phyloP scores from a whole-genome alignment of 2,329 filamentous ascomycete species.

The Venturia oleaginea region DNA sequence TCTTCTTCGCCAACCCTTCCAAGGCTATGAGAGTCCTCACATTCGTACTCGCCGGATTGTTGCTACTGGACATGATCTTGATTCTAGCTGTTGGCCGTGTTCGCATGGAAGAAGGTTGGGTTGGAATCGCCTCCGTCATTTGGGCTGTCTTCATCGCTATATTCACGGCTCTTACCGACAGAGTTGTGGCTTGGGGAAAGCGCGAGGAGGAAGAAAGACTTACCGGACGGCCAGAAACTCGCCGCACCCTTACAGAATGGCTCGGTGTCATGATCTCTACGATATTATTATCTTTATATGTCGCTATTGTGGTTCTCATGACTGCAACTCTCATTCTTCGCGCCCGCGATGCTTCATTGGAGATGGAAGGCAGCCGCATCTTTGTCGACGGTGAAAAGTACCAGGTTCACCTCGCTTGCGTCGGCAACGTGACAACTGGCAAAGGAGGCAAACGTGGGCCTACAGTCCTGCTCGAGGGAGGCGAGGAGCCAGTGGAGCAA shows the following conservation, averaged over 20 bases:
- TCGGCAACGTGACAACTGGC: slow-evolving; percentile 57
- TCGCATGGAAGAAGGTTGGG: slow-evolving; percentile 79
- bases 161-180: slow-evolving; percentile 72
- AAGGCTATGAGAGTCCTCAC: slow-evolving; percentile 67
- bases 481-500: slow-evolving; percentile 68
- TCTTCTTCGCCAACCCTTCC: slow-evolving; percentile 85
- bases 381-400: slow-evolving; percentile 80
- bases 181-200: slow-evolving; percentile 85
- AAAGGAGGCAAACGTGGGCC: slow-evolving; percentile 49
- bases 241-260: slow-evolving; percentile 78
- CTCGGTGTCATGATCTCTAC: slow-evolving; percentile 67
- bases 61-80: slow-evolving; percentile 69
- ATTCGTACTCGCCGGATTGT: slow-evolving; percentile 54
- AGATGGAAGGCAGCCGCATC: slow-evolving; percentile 64
- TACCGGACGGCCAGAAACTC: slow-evolving; percentile 79
- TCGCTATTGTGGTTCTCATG: slow-evolving; percentile 61
- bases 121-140: slow-evolving; percentile 74
- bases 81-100: slow-evolving; percentile 66
- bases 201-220: slow-evolving; percentile 84
- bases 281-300: slow-evolving; percentile 59
- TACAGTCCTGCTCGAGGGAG: slow-evolving; percentile 79
- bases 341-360: slow-evolving; percentile 65
- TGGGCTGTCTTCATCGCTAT: slow-evolving; percentile 74
- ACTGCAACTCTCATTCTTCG: slow-evolving; percentile 73
- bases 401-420: slow-evolving; percentile 74